Base-by-base conservation (phyloP, 176 grass and related monocot species). In the Rhynchospora tenuis region DNA sequence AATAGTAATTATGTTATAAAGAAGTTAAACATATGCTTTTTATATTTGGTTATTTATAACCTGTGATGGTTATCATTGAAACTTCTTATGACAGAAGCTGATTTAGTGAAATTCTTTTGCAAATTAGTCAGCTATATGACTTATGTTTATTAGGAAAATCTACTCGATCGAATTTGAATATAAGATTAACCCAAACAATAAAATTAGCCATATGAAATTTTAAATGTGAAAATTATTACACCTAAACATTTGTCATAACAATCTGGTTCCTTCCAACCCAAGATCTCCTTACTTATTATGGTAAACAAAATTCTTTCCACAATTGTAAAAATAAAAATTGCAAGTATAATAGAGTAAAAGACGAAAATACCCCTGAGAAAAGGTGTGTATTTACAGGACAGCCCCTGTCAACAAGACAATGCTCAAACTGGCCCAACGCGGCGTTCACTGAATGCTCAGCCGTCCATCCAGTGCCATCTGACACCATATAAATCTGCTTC, bases 401-500 rank as follows among this genome's bases (percentile, higher is more conserved):
- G 11, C 57, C 80, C 63, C 88, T 86, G 77, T 95, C 89, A 9
- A 90, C 84, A 27, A 95, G 84, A 90, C 91, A 95, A 82, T 95
- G 13, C 91, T 99, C 96, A 84, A 99, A 99, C 89, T 99, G 96
- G 1, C 96, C 96, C 59, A 98, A 88, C 81, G 91, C 96, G 54
- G 96, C 91, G 83, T 91, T 95, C 67, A 98, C 96, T 69, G 96
- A 90, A 65, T 98, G 88, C 96, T 98, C 96, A 64, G 93, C 80
- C 56, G 96, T 98, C 88, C 89, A 95, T 15, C 96, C 96, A 2
- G 96, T 98, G n/a, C 96, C 93, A 79, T 98, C 96, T 15, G 96
- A 98, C 62, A 98, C 96, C 89, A 98, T 93, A 84, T 95, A 98
- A 87, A 98, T 98, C 68, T 93, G 48, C 69, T 98, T 98, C 90